These are phyloP conservation scores for Kodamaea fukazawae DNA, from an alignment of 805 yeast genomes.

Conservation along the genomic window DNA sequence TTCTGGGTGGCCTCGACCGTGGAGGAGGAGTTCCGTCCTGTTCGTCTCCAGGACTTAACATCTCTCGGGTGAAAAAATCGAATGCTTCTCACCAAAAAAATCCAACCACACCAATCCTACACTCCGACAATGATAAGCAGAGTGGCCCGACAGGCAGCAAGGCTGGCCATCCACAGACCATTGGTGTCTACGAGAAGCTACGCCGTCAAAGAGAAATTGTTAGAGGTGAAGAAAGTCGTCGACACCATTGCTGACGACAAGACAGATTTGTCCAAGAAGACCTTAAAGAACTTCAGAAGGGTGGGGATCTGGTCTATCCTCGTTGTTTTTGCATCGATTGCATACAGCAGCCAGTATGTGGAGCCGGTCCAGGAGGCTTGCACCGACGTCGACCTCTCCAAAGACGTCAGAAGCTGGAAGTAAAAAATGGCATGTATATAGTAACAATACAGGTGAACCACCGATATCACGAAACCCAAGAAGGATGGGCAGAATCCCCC, in stretches of 20 bases:
- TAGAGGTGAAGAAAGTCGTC: constrained; percentile 22
- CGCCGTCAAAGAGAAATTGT: constrained; percentile 17
- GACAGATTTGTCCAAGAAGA: constrained; percentile 26
- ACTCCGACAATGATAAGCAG: background rate
- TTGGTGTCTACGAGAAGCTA: constrained; percentile 5
- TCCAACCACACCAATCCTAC: background rate
- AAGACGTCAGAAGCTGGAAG: constrained; percentile 18
- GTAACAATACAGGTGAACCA: background rate
- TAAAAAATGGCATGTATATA: background rate
- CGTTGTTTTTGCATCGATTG: constrained; percentile 25
- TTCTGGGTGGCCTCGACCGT: constrained; percentile 45
- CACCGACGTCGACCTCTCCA: constrained; percentile 16
- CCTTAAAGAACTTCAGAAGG: constrained; percentile 22
- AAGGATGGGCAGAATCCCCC: no score
- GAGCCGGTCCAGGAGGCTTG: constrained; percentile 11
- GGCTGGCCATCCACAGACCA: no score
- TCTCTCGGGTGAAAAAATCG: background rate
- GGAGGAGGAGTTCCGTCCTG: constrained; percentile 40
- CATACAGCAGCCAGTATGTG: constrained; percentile 24
- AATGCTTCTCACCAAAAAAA: constrained; percentile 1
- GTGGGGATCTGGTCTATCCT: constrained; percentile 27
- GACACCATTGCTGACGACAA: constrained; percentile 35
- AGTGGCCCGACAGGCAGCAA: no score
- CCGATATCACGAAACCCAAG: background rate
- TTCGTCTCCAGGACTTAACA: constrained; percentile 13